Percentiles rank a stretch among this genome's conserved stretches.
Evolutionary conservation across 1,284 basidiomycete genomes (phyloP).

Genomic region (Thecaphora frezii): DNA sequence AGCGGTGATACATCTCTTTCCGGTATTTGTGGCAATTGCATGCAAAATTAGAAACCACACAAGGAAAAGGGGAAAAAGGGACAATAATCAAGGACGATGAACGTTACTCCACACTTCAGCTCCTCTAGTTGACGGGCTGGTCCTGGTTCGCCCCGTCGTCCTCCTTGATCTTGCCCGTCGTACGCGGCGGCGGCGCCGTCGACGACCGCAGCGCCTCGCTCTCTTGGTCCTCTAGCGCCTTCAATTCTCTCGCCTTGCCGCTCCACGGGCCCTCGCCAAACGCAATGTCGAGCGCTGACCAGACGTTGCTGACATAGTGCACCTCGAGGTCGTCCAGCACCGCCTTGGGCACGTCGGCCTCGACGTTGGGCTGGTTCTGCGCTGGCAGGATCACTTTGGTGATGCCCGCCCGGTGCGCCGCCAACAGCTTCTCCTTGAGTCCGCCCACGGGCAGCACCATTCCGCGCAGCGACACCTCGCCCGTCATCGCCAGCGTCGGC

Average conservation of each 20-base stretch:
- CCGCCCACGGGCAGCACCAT: constrained; percentile 58
- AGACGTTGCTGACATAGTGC: constrained; percentile 57
- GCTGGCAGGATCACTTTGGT: constrained; percentile 54
- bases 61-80: too few relatives aligned
- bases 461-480: constrained; percentile 56
- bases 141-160: constrained; percentile 38
- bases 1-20: too few relatives aligned
- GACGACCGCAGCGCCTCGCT: constrained; percentile 2
- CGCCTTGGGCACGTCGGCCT: constrained; percentile 55
- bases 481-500: constrained; percentile 57
- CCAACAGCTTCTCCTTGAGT: constrained; percentile 57
- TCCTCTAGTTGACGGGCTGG: constrained; percentile 34
- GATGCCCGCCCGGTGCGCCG: constrained; percentile 55
- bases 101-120: neutral
- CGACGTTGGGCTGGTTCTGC: constrained; percentile 56
- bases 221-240: constrained; percentile 34
- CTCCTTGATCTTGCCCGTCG: constrained; percentile 16
- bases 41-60: too few relatives aligned
- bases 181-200: constrained; percentile 3
- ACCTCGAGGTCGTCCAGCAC: constrained; percentile 54
- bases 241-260: constrained; percentile 44
- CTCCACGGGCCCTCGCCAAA: constrained; percentile 57
- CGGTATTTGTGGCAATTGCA: too few relatives aligned
- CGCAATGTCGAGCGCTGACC: constrained; percentile 54
- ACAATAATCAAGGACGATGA: too few relatives aligned